phyloP scores from a whole-genome alignment of 306 rosid genomes.

The Astragalus membranaceus region DNA sequence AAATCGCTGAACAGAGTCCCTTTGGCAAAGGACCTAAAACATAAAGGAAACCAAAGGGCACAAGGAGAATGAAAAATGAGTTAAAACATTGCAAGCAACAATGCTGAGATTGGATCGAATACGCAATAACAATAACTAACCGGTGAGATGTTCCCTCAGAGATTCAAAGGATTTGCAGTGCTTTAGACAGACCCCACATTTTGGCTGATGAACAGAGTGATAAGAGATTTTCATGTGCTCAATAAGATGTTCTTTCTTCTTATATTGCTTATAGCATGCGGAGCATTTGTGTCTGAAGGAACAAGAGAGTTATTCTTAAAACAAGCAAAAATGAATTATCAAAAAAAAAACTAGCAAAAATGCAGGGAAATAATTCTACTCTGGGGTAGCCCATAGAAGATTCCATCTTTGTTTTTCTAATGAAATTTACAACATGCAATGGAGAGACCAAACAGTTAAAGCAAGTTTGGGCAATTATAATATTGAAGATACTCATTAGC shows the following conservation, averaged over 20 bases:
- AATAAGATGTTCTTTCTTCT: constrained; percentile 61
- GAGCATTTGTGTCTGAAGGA: constrained; percentile 60
- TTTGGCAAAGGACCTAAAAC: constrained; percentile 59
- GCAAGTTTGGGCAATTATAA: background rate
- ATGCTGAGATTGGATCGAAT: background rate
- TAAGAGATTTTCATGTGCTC: constrained; percentile 62
- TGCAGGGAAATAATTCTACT: background rate
- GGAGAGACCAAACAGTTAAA: background rate
- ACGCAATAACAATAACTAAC: constrained; percentile 27
- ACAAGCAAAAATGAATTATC: background rate
- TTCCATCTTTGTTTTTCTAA: background rate
- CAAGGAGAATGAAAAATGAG: constrained; percentile 8
- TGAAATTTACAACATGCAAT: background rate
- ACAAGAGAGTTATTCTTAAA: constrained; percentile 9
- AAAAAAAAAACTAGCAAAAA: constrained; percentile 2
- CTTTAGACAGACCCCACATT: constrained; percentile 61
- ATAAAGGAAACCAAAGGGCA: background rate
- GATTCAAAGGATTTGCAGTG: constrained; percentile 82
- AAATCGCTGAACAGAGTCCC: constrained; percentile 40
- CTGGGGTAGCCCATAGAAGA: background rate
- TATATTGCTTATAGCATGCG: constrained; percentile 77
- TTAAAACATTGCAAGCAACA: background rate
- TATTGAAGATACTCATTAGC: constrained; percentile 1
- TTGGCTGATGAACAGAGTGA: constrained; percentile 76
- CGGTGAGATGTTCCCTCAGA: constrained; percentile 66